Percentiles rank a stretch among this genome's conserved stretches.
phyloP scores from a whole-genome alignment of 2,329 filamentous ascomycete genomes.

The Neoascochyta sp. region DNA sequence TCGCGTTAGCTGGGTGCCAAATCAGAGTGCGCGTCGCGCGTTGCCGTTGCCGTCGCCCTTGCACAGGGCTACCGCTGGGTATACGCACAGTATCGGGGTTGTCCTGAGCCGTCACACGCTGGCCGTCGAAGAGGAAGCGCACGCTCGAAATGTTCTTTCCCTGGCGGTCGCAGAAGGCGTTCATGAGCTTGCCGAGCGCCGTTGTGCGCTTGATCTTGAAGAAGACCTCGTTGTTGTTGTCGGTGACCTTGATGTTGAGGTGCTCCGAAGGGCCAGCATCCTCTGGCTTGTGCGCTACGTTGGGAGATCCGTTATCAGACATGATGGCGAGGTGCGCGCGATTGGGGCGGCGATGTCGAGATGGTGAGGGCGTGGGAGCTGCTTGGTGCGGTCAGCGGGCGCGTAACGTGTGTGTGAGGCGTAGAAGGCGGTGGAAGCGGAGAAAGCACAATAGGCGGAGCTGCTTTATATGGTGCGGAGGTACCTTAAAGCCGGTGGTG shows the following conservation, averaged over 20 bases:
- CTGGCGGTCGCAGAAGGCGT: conserved; percentile 93
- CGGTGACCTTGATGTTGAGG: conserved; percentile 98
- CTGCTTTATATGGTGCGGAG: conserved; percentile 19
- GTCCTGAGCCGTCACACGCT: conserved; percentile 81
- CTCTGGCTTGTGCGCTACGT: conserved; percentile 43
- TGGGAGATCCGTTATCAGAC: conserved; percentile 45
- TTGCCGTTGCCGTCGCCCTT: neutral
- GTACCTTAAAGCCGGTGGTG: conserved; percentile 14
- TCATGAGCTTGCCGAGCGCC: conserved; percentile 95
- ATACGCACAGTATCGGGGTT: conserved; percentile 83
- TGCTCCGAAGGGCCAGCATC: conserved; percentile 64
- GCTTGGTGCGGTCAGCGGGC: no score
- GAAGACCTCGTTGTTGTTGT: conserved; percentile 99
- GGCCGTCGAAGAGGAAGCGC: conserved; percentile 94
- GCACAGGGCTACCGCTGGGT: neutral
- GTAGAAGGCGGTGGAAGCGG: conserved; percentile 13
- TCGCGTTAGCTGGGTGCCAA: conserved; percentile 20
- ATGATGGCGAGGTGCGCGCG: conserved; percentile 11
- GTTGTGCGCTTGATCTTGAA: conserved; percentile 99
- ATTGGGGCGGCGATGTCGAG: conserved; percentile 5
- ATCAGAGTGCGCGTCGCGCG: no score
- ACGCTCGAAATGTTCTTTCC: conserved; percentile 82
- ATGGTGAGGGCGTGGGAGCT: no score
- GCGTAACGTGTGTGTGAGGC: conserved; percentile 15
- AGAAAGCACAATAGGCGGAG: conserved; percentile 20